These are phyloP conservation scores for Helotiales sp. DNA, from an alignment of 2,329 filamentous ascomycete species.

Conservation along the genomic window DNA sequence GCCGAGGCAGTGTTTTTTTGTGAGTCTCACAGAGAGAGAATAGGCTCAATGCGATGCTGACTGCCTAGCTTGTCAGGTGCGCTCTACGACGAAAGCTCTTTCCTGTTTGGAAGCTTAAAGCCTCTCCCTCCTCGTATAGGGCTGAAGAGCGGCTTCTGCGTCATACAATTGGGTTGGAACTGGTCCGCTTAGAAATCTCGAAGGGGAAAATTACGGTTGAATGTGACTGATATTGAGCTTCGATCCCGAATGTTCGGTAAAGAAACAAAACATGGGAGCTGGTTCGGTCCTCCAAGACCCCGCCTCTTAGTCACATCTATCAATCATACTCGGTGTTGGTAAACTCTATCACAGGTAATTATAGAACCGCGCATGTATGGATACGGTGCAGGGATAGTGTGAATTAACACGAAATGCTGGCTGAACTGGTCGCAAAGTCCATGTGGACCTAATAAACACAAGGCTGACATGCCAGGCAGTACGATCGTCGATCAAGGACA, in stretches of 20 bases:
- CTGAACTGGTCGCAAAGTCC: not conserved
- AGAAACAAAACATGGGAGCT: not conserved
- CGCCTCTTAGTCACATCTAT: not conserved
- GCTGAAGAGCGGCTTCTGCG: not conserved
- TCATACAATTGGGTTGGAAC: not conserved
- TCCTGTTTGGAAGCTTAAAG: not conserved
- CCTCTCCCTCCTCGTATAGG: not conserved
- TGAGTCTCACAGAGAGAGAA: not conserved
- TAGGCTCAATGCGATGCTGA: constrained; percentile 5
- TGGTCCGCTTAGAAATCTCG: not conserved
- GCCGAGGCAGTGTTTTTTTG: not conserved
- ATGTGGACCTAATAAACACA: not conserved
- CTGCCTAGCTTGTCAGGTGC: not conserved
- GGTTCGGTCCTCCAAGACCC: not conserved
- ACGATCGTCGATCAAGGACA: no score
- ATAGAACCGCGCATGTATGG: not conserved
- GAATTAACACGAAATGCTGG: not conserved
- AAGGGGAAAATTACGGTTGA: constrained; percentile 1
- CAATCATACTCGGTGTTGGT: constrained; percentile 2
- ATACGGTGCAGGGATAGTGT: not conserved
- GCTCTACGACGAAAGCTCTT: not conserved
- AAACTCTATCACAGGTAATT: not conserved
- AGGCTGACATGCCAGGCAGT: not conserved
- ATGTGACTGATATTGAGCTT: not conserved
- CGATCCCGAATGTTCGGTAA: not conserved